A percentile compares a stretch with the other conserved stretches of the same genome.
These are phyloP conservation scores for Solanum chilense DNA, from an alignment of 257 asterid genomes.

Conservation along the genomic window DNA sequence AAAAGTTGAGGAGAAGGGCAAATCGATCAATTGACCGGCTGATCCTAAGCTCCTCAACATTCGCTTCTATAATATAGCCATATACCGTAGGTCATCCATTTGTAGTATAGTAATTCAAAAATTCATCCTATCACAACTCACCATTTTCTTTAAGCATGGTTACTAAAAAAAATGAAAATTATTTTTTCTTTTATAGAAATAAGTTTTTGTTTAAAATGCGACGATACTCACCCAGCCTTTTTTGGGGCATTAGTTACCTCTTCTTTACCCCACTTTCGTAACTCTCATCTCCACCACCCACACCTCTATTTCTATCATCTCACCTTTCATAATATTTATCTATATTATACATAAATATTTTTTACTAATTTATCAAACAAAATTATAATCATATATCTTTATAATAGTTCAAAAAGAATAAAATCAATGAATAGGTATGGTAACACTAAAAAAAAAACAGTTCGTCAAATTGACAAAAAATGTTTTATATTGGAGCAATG, in stretches of 20 bases:
- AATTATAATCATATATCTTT: too few species aligned
- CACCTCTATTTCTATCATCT: background rate
- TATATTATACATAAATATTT: too few species aligned
- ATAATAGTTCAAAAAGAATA: background rate
- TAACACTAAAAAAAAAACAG: background rate
- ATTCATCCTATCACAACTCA: background rate
- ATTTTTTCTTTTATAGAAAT: background rate
- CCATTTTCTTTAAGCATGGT: background rate
- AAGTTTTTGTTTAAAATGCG: background rate
- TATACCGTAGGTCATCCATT: background rate
- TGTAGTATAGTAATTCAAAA: background rate
- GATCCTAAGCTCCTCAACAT: too few species aligned
- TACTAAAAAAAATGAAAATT: background rate
- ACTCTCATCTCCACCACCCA: background rate
- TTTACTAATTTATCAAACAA: background rate
- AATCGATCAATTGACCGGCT: too few species aligned
- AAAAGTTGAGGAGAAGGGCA: too few species aligned
- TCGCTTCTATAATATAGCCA: too few species aligned
- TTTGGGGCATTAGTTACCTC: background rate
- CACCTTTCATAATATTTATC: background rate
- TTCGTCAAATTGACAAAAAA: background rate
- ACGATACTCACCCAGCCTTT: too few species aligned
- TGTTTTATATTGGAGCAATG: background rate
- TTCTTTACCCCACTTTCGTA: background rate
- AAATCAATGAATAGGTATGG: background rate